phyloP scores from a whole-genome alignment of 1,139 yeast species.

The Hanseniaspora sp. region DNA sequence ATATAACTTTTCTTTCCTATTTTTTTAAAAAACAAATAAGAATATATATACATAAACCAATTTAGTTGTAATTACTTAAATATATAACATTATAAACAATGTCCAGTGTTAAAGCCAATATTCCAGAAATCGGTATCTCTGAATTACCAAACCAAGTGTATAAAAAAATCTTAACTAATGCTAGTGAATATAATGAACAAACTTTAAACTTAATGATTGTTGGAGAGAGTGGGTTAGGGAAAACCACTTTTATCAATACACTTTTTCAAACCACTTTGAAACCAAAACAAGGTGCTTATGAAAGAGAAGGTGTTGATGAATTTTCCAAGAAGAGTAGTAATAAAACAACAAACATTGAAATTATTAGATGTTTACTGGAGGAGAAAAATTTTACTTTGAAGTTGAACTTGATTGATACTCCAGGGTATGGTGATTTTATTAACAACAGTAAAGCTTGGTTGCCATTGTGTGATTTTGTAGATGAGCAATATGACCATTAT shows the following conservation, averaged over 20 bases:
- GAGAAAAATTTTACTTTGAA: slow-evolving; percentile 82
- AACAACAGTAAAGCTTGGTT: slow-evolving; percentile 90
- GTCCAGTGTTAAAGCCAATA: neutral
- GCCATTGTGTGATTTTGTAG: slow-evolving; percentile 84
- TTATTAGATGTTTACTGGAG: slow-evolving; percentile 81
- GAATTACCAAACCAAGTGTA: slow-evolving; percentile 91
- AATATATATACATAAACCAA: no score
- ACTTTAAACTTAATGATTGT: slow-evolving; percentile 88
- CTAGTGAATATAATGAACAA: slow-evolving; percentile 41
- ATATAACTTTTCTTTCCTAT: no score
- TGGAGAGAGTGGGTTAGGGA: slow-evolving; percentile 91
- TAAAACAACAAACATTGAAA: slow-evolving; percentile 84
- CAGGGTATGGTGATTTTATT: slow-evolving; percentile 95
- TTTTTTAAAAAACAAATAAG: neutral
- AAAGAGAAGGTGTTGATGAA: slow-evolving; percentile 29
- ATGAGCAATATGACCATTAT: slow-evolving; percentile 89
- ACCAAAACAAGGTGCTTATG: slow-evolving; percentile 7
- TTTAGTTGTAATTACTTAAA: neutral
- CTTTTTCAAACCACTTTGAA: slow-evolving; percentile 55
- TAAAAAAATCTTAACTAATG: slow-evolving; percentile 46
- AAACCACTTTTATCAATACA: slow-evolving; percentile 89
- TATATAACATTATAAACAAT: neutral
- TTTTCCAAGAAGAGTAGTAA: slow-evolving; percentile 51
- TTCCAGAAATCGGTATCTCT: slow-evolving; percentile 54
- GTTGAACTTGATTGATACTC: slow-evolving; percentile 86